These are phyloP conservation scores for Litsea cubeba DNA, from an alignment of 164 flowering plant genomes.

Conservation along the genomic window DNA sequence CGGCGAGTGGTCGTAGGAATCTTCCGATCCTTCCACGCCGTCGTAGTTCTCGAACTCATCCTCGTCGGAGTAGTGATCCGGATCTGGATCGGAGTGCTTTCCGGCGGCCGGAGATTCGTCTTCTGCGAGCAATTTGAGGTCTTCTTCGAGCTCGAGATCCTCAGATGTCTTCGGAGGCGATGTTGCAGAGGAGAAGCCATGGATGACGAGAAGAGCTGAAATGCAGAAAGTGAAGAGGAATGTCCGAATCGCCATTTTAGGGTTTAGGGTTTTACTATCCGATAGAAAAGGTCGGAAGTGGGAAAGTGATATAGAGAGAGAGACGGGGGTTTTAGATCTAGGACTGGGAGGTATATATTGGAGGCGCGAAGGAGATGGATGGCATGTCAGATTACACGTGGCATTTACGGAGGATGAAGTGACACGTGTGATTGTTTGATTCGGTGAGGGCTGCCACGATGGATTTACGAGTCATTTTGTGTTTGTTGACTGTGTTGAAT, in stretches of 20 bases:
- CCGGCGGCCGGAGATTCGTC: conserved; percentile 7
- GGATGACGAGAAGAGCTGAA: conserved; percentile 41
- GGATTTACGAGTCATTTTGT: too few relatives aligned
- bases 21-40: conserved; percentile 34
- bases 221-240: conserved; percentile 37
- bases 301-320: not conserved
- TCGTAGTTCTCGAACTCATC: conserved; percentile 35
- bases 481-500: not conserved
- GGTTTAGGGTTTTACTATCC: not conserved
- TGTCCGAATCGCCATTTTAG: conserved; percentile 38
- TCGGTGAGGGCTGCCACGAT: too few relatives aligned
- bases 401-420: too few relatives aligned
- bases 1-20: conserved; percentile 21
- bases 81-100: conserved; percentile 15
- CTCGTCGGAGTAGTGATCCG: conserved; percentile 17
- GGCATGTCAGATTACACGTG: not conserved
- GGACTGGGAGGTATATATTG: not conserved
- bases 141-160: conserved; percentile 50
- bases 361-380: not conserved
- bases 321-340: not conserved
- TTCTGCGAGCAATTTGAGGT: conserved; percentile 64
- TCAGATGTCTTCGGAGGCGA: conserved; percentile 23
- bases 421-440: too few relatives aligned
- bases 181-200: conserved; percentile 25
- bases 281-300: not conserved